Evolutionary conservation across 495 filamentous ascomycete species (phyloP).

Genomic region (Patellaria atrata): DNA sequence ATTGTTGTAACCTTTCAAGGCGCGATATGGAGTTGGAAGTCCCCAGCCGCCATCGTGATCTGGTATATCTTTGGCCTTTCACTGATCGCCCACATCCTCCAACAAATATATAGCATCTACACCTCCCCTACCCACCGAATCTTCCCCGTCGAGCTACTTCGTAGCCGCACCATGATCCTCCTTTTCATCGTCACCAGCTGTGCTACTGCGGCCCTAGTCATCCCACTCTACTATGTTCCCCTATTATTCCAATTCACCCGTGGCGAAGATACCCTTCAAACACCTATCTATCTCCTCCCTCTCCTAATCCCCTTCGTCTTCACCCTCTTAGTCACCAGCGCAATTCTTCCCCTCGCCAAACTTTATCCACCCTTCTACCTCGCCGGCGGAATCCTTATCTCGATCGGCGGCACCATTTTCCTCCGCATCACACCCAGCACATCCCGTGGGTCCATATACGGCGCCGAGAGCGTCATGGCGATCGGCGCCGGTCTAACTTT

Average conservation of each 20-base stretch:
- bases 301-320: conserved; percentile 11
- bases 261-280: conserved; percentile 9
- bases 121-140: background rate
- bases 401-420: conserved; percentile 10
- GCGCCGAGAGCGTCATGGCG: conserved; percentile 7
- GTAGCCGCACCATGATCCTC: conserved; percentile 1
- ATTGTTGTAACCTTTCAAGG: conserved; percentile 5
- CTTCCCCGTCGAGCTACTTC: conserved; percentile 1
- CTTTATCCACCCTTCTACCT: conserved; percentile 9
- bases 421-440: background rate
- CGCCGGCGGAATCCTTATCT: conserved; percentile 6
- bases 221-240: conserved; percentile 16
- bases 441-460: conserved; percentile 7
- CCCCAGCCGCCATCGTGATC: conserved; percentile 3
- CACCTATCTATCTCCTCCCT: conserved; percentile 12
- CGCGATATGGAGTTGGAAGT: conserved; percentile 3
- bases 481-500: conserved; percentile 1
- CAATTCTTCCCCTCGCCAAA: conserved; percentile 4
- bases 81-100: conserved; percentile 2
- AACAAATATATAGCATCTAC: conserved; percentile 5
- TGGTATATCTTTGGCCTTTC: conserved; percentile 2
- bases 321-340: conserved; percentile 7
- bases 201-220: background rate
- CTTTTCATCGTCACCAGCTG: conserved; percentile 3
- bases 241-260: conserved; percentile 6